Percentiles rank a stretch among this genome's conserved stretches.
These are phyloP conservation scores for Talaromyces pinophilus DNA, from an alignment of 2,329 filamentous ascomycete genomes.

Conservation along the genomic window DNA sequence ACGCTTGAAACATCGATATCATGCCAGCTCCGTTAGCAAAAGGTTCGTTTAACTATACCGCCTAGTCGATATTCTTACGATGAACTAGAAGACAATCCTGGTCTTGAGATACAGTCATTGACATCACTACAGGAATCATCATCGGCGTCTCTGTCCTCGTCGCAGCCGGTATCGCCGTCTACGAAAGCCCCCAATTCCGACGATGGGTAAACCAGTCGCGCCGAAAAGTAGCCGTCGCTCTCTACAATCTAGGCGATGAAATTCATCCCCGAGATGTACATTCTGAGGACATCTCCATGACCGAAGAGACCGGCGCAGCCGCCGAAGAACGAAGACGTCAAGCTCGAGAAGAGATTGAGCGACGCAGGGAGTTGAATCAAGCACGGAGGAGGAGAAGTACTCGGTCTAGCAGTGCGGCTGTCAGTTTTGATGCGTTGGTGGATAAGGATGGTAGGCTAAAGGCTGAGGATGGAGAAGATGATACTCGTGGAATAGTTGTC, in stretches of 20 bases:
- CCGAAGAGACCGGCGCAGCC: conserved; percentile 46
- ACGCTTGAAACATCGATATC: conserved; percentile 22
- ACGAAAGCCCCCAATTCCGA: conserved; percentile 64
- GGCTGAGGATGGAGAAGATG: conserved; percentile 14
- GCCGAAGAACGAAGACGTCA: conserved; percentile 48
- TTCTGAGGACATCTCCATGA: conserved; percentile 51
- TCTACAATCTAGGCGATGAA: conserved; percentile 62
- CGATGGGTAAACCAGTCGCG: conserved; percentile 64
- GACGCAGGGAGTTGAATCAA: conserved; percentile 44
- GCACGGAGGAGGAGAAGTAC: conserved; percentile 34
- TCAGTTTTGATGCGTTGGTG: conserved; percentile 49
- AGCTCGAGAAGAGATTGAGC: conserved; percentile 49
- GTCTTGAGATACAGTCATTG: neutral
- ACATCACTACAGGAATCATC: conserved; percentile 56
- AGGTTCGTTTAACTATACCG: conserved; percentile 38
- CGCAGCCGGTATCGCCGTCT: conserved; percentile 63
- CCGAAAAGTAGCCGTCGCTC: conserved; percentile 60
- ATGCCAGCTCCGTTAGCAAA: conserved; percentile 53
- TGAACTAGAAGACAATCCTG: neutral
- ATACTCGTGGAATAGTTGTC: neutral
- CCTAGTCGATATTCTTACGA: too few relatives aligned
- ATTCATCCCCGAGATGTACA: conserved; percentile 51
- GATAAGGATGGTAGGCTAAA: conserved; percentile 44
- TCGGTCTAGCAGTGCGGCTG: conserved; percentile 27
- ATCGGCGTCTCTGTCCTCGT: conserved; percentile 63